Evolutionary conservation across 257 asterid species (phyloP).

Genomic region (Ajuga chamaepitys): DNA sequence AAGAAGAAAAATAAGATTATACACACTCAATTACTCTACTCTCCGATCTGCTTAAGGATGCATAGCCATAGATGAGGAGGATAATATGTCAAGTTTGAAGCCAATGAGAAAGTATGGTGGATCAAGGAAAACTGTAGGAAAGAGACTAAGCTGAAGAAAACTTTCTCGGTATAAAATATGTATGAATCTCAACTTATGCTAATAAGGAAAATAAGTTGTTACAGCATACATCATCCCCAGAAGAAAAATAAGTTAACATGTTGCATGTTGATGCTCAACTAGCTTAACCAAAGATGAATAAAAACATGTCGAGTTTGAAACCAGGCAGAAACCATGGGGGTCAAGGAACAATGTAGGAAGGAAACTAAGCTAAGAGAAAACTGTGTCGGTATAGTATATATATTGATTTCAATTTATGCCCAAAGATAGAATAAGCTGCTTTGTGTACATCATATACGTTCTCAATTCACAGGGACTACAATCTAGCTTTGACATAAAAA

Average conservation of each 20-base stretch:
- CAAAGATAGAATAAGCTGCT: background rate
- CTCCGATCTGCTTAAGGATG: too few relatives aligned
- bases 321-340: background rate
- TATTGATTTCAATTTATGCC: background rate
- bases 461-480: background rate
- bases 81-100: background rate
- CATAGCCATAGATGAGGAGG: background rate
- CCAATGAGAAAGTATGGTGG: background rate
- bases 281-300: background rate
- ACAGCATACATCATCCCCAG: background rate
- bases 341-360: background rate
- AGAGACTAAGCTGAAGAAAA: background rate
- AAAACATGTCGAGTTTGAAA: background rate
- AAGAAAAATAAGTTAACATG: background rate
- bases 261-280: too few relatives aligned
- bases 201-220: background rate
- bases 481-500: background rate
- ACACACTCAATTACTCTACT: background rate
- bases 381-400: background rate
- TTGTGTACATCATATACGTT: background rate
- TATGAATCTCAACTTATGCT: background rate
- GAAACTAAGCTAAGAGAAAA: background rate
- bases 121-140: background rate
- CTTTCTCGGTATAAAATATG: background rate
- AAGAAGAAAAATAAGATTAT: background rate